A percentile compares a stretch with the other conserved stretches of the same genome.
These are phyloP conservation scores for Debaryomycetaceae sp. DNA, from an alignment of 1,139 yeast genomes.

Conservation along the genomic window DNA sequence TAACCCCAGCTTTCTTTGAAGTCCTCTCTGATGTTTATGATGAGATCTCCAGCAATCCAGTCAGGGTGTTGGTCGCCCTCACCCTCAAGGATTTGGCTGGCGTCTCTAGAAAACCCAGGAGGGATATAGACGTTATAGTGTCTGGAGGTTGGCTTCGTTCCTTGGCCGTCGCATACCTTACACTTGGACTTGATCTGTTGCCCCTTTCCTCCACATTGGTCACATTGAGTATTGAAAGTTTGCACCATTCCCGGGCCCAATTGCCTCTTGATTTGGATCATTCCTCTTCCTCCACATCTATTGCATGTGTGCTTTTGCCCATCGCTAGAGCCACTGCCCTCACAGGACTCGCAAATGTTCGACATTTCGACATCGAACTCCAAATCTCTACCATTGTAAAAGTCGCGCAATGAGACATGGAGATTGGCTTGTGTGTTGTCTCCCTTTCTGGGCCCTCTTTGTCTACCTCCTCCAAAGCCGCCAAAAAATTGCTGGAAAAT, in stretches of 20 bases:
- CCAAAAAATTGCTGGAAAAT: constrained; percentile 76
- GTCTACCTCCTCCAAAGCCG: constrained; percentile 41
- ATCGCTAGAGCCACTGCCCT: constrained; percentile 83
- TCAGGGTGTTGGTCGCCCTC: constrained; percentile 87
- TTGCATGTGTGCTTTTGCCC: constrained; percentile 62
- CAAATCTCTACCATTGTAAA: constrained; percentile 63
- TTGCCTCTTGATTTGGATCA: constrained; percentile 63
- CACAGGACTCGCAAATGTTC: constrained; percentile 71
- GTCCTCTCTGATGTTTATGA: constrained; percentile 56
- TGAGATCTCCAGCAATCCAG: constrained; percentile 74
- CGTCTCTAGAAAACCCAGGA: constrained; percentile 68
- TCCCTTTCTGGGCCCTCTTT: constrained; percentile 56
- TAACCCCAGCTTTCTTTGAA: constrained; percentile 68
- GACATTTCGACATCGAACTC: constrained; percentile 68
- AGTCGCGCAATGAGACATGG: constrained; percentile 57
- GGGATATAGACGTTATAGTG: constrained; percentile 59
- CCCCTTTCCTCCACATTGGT: constrained; percentile 78
- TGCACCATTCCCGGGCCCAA: constrained; percentile 91
- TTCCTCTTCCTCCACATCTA: constrained; percentile 74
- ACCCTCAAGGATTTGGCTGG: constrained; percentile 58
- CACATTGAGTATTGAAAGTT: constrained; percentile 76
- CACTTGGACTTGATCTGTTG: constrained; percentile 62
- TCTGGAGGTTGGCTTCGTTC: constrained; percentile 56
- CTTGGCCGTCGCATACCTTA: constrained; percentile 64
- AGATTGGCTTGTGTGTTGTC: constrained; percentile 58